These are phyloP conservation scores for Phyllosticta citriasiana DNA, from an alignment of 2,329 filamentous ascomycete species.

Conservation along the genomic window DNA sequence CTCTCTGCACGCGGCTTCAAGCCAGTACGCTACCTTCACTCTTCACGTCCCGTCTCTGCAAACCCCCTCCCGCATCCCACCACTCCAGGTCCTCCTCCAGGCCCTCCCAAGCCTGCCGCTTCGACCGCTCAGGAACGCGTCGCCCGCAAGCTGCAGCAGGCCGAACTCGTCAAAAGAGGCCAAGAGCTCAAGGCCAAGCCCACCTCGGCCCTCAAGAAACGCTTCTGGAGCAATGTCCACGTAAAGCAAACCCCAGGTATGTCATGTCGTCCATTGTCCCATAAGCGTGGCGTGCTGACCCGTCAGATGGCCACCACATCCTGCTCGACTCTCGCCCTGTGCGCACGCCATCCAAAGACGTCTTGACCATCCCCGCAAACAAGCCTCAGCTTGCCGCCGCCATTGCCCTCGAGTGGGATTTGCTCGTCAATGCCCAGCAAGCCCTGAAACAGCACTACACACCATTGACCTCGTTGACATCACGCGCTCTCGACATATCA, in stretches of 20 bases:
- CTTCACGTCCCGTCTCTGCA: slow-evolving; percentile 34
- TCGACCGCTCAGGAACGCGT: slow-evolving; percentile 39
- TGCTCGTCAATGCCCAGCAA: slow-evolving; percentile 70
- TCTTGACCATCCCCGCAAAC: slow-evolving; percentile 60
- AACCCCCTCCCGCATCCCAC: slow-evolving; percentile 48
- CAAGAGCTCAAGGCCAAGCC: slow-evolving; percentile 37
- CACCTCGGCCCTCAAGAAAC: slow-evolving; percentile 47
- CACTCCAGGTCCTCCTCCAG: slow-evolving; percentile 50
- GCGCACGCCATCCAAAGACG: slow-evolving; percentile 61
- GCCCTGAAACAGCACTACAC: slow-evolving; percentile 80
- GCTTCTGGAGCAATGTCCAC: slow-evolving; percentile 82
- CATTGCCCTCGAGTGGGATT: slow-evolving; percentile 89
- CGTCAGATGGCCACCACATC: slow-evolving; percentile 48
- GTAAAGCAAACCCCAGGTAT: slow-evolving; percentile 54
- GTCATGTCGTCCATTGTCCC: slow-evolving; percentile 8
- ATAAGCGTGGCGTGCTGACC: not conserved
- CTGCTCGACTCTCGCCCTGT: slow-evolving; percentile 71
- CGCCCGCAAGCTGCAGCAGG: slow-evolving; percentile 40
- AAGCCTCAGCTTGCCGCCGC: slow-evolving; percentile 78
- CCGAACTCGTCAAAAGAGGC: slow-evolving; percentile 37
- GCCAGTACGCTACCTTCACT: slow-evolving; percentile 31
- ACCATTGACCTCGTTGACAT: slow-evolving; percentile 75
- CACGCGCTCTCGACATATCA: slow-evolving; percentile 72
- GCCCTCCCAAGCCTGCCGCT: slow-evolving; percentile 41
- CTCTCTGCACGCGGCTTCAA: not conserved